Percentiles rank a stretch among this genome's conserved stretches.
Evolutionary conservation across 306 rosid species (phyloP).

Genomic region (Delonix regia): DNA sequence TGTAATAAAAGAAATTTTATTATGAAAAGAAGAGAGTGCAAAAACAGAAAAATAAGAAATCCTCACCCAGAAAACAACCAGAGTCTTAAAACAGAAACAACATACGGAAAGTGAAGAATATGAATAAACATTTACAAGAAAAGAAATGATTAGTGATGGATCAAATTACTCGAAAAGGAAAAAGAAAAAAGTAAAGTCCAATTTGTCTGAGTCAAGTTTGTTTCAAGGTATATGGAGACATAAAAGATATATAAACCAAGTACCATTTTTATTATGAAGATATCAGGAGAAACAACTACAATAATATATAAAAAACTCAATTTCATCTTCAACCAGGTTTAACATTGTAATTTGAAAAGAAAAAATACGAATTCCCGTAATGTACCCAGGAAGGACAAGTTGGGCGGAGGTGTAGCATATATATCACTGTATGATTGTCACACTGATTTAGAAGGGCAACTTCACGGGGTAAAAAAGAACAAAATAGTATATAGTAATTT

Average conservation of each 20-base stretch:
- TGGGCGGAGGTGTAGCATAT: neutral
- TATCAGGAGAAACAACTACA: neutral
- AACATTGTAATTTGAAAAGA: neutral
- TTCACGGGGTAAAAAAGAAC: neutral
- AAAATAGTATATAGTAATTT: slow-evolving; percentile 35
- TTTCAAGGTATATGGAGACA: neutral
- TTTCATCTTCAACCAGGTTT: slow-evolving; percentile 11
- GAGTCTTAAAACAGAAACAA: neutral
- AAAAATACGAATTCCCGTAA: neutral
- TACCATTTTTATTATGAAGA: slow-evolving; percentile 11
- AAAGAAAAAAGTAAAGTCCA: too few species aligned
- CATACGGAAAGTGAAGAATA: neutral
- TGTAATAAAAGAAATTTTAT: neutral
- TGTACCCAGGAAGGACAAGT: slow-evolving; percentile 1
- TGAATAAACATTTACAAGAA: neutral
- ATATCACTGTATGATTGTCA: neutral
- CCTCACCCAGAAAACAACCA: neutral
- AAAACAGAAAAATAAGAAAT: neutral
- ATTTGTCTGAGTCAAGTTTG: neutral
- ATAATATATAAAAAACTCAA: too few species aligned
- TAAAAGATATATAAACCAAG: neutral
- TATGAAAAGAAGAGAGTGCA: neutral
- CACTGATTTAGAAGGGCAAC: slow-evolving; percentile 5
- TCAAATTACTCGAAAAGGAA: neutral
- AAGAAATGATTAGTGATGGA: neutral